phyloP scores from a whole-genome alignment of 176 grass and related monocot species.

The Oryza glumipatula region DNA sequence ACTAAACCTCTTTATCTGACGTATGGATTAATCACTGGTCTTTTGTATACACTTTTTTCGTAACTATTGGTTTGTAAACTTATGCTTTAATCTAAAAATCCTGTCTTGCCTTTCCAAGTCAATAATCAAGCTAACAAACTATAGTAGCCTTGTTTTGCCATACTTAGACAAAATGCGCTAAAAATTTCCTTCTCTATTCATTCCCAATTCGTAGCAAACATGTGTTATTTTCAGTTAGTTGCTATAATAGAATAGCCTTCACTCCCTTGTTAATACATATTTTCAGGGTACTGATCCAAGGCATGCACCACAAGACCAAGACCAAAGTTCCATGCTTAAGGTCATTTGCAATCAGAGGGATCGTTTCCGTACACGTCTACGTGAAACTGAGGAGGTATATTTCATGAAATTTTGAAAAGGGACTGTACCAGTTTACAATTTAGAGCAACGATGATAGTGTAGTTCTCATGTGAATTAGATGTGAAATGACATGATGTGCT shows the following conservation, averaged over 20 bases:
- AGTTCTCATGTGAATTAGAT: conserved; percentile 17
- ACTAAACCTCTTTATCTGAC: not conserved
- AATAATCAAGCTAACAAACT: not conserved
- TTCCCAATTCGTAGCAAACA: not conserved
- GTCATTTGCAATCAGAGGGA: conserved; percentile 99
- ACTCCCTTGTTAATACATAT: not conserved
- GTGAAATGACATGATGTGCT: not conserved
- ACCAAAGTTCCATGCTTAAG: conserved; percentile 99
- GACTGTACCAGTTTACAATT: conserved; percentile 2
- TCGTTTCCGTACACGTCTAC: conserved; percentile 82
- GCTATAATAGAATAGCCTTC: conserved; percentile 13
- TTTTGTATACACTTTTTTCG: conserved; percentile 27
- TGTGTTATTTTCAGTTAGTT: conserved; percentile 23
- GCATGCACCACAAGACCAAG: conserved; percentile 72
- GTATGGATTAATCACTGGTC: not conserved
- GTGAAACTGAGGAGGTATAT: conserved; percentile 94
- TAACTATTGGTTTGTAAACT: not conserved
- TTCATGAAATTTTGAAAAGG: conserved; percentile 26
- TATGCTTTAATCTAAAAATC: not conserved
- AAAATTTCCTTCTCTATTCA: not conserved
- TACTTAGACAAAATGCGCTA: not conserved
- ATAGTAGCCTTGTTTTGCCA: conserved; percentile 12
- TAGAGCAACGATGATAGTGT: conserved; percentile 5
- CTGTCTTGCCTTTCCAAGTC: not conserved
- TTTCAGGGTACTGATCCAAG: conserved; percentile 86